phyloP scores from a whole-genome alignment of 2,329 filamentous ascomycete genomes.

The Aspergillus ochraceus region DNA sequence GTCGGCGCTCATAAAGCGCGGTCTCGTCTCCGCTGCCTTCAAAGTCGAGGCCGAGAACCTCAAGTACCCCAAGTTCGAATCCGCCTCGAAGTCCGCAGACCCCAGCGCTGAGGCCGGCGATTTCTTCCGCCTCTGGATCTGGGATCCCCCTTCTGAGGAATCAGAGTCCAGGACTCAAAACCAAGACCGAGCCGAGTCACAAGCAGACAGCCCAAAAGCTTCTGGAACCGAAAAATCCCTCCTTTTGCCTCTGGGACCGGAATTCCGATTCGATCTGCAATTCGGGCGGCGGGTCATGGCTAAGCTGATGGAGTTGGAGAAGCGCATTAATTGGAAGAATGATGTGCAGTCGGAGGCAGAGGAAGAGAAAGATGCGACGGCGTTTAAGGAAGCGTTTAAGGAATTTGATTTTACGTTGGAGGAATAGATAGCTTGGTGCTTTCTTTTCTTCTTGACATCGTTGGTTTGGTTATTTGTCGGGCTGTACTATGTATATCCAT shows the following conservation, averaged over 20 bases:
- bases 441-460: background rate
- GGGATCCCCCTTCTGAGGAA: conserved; percentile 44
- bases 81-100: conserved; percentile 35
- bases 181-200: background rate
- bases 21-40: conserved; percentile 84
- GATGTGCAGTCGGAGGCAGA: conserved; percentile 75
- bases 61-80: conserved; percentile 56
- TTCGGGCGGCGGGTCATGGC: conserved; percentile 86
- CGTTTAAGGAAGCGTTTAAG: conserved; percentile 80
- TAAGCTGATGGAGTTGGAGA: conserved; percentile 78
- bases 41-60: conserved; percentile 81
- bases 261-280: conserved; percentile 81
- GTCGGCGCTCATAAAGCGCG: conserved; percentile 64
- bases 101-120: conserved; percentile 51
- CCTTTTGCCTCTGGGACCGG: conserved; percentile 70
- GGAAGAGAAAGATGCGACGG: conserved; percentile 73
- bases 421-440: conserved; percentile 12
- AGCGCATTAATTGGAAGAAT: conserved; percentile 80
- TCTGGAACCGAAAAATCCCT: conserved; percentile 60
- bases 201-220: background rate
- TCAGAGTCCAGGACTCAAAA: background rate
- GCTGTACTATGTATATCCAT: background rate
- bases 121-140: conserved; percentile 82
- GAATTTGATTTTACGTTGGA: conserved; percentile 77
- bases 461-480: background rate